A percentile compares a stretch with the other conserved stretches of the same genome.
phyloP scores from a whole-genome alignment of 108 stramenopile genomes.

The Conticribra weissflogii region DNA sequence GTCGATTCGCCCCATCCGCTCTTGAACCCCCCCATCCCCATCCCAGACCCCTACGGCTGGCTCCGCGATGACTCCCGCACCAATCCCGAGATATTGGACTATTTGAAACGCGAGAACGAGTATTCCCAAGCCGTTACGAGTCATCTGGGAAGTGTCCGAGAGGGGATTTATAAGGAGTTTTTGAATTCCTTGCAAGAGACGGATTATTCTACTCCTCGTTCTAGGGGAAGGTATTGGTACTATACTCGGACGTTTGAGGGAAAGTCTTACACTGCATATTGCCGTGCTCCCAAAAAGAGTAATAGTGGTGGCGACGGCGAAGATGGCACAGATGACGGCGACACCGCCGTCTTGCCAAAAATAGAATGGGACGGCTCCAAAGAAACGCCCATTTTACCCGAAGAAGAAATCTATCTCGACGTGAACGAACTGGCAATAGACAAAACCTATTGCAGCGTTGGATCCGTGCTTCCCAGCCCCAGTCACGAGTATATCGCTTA shows the following conservation, averaged over 20 bases:
- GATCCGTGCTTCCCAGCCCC: slow-evolving; percentile 61
- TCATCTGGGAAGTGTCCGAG: slow-evolving; percentile 64
- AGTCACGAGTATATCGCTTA: slow-evolving; percentile 75
- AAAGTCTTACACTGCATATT: slow-evolving; percentile 78
- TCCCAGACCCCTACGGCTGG: slow-evolving; percentile 91
- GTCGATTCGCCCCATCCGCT: slow-evolving; percentile 46
- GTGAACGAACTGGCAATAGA: slow-evolving; percentile 84
- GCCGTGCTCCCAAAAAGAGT: slow-evolving; percentile 63
- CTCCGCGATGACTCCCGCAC: slow-evolving; percentile 83
- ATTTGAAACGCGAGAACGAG: slow-evolving; percentile 82
- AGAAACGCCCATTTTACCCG: slow-evolving; percentile 60
- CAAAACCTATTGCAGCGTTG: slow-evolving; percentile 78
- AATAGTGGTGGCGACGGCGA: slow-evolving; percentile 10
- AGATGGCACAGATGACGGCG: no score
- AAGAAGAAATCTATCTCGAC: slow-evolving; percentile 82
- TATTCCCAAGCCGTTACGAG: slow-evolving; percentile 69
- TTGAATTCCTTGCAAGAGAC: slow-evolving; percentile 75
- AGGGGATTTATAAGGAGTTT: slow-evolving; percentile 79
- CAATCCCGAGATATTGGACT: slow-evolving; percentile 66
- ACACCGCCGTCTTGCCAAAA: no score
- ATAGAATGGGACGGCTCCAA: slow-evolving; percentile 67
- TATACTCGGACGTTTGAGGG: slow-evolving; percentile 93
- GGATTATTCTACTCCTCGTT: slow-evolving; percentile 77
- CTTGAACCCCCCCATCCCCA: slow-evolving; percentile 69
- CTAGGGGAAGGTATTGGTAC: slow-evolving; percentile 72